These are phyloP conservation scores for Zarea fungicola DNA, from an alignment of 2,329 filamentous ascomycete genomes.

Conservation along the genomic window DNA sequence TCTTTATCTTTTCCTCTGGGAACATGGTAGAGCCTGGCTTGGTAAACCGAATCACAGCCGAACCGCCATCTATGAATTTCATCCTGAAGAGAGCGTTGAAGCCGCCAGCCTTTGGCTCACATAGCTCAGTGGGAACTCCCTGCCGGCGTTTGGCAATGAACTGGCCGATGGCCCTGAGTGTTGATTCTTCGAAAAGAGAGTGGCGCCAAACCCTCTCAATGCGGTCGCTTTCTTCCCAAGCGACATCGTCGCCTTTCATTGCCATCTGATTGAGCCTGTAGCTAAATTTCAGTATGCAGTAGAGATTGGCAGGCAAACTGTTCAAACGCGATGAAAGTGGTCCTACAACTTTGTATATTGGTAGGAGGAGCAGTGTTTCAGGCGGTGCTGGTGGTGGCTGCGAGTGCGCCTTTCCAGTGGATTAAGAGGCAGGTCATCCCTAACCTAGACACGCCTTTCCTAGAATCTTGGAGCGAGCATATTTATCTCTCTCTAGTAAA, in stretches of 20 bases:
- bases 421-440: no score
- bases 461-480: no score
- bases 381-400: no score
- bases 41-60: conserved; percentile 8
- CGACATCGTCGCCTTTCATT: not conserved
- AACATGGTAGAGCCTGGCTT: conserved; percentile 13
- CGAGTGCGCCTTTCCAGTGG: no score
- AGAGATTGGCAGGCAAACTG: no score
- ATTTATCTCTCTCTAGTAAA: no score
- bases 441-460: no score
- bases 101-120: not conserved
- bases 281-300: no score
- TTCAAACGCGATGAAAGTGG: no score
- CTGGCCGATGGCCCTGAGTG: not conserved
- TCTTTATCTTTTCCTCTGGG: conserved; percentile 14
- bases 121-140: not conserved
- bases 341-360: no score
- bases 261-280: no score
- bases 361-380: no score
- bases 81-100: not conserved
- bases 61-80: not conserved
- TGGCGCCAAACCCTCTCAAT: not conserved
- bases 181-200: not conserved
- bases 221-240: not conserved
- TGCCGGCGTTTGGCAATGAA: not conserved